Evolutionary conservation across 768 basidiomycete species (phyloP).

Genomic region (Phylloporus rhodoxanthus): DNA sequence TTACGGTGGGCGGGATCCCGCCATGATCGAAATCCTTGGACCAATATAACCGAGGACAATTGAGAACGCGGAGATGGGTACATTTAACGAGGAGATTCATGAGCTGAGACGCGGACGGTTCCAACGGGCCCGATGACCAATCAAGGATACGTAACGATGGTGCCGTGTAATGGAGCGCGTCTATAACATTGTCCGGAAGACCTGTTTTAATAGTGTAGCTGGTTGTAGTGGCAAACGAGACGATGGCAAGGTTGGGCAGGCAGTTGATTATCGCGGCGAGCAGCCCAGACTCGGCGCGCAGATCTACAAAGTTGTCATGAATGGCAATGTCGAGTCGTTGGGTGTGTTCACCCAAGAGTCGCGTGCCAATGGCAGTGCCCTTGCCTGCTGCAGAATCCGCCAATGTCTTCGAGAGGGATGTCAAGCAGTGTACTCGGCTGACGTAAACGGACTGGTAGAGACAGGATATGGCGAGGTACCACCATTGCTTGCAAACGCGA

Average conservation of each 20-base stretch:
- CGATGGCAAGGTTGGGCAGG: conserved; percentile 18
- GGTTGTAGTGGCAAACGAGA: conserved; percentile 12
- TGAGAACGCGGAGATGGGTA: conserved; percentile 15
- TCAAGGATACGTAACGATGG: conserved; percentile 19
- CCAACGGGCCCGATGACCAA: conserved; percentile 2
- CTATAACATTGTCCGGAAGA: conserved; percentile 7
- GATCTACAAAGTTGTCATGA: conserved; percentile 8
- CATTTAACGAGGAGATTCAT: conserved; percentile 7
- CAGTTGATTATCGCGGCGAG: conserved; percentile 10
- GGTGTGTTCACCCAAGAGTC: conserved; percentile 20
- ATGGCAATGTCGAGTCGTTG: conserved; percentile 24
- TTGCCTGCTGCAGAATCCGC: conserved; percentile 7
- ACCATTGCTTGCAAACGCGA: conserved; percentile 28
- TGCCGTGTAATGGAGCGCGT: conserved; percentile 13
- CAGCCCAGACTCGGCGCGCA: conserved; percentile 1
- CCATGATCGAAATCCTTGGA: neutral
- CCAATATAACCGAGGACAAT: conserved; percentile 8
- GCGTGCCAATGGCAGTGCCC: conserved; percentile 5
- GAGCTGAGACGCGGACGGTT: neutral
- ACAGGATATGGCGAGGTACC: conserved; percentile 18
- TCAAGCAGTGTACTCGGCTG: conserved; percentile 12
- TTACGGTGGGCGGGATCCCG: conserved; percentile 9
- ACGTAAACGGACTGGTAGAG: conserved; percentile 25
- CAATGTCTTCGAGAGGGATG: conserved; percentile 15
- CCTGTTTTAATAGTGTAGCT: neutral